Percentiles rank a stretch among this genome's conserved stretches.
These are phyloP conservation scores for Cutaneotrichosporon dermatis DNA, from an alignment of 1,284 basidiomycete species.

Conservation along the genomic window DNA sequence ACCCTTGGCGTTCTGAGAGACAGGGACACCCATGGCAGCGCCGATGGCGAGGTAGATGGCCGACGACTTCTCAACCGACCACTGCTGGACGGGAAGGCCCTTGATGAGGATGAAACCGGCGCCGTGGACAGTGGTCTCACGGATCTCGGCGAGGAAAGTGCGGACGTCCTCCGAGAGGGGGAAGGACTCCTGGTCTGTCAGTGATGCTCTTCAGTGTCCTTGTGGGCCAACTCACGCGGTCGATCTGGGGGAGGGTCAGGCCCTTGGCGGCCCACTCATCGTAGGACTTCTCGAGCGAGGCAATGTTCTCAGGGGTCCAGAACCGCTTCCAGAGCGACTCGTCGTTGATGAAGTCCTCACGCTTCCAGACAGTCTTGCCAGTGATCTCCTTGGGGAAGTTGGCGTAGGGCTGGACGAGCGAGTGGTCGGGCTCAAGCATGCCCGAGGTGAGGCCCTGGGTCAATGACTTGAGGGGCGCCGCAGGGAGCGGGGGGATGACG, in stretches of 20 bases:
- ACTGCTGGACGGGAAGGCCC: conserved; percentile 46
- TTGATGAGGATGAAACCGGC: conserved; percentile 50
- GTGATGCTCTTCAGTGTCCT: neutral
- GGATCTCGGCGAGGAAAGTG: conserved; percentile 24
- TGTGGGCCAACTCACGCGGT: conserved; percentile 19
- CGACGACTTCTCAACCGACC: conserved; percentile 43
- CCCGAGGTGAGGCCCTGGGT: conserved; percentile 27
- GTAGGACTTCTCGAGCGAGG: conserved; percentile 29
- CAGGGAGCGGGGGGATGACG: conserved; percentile 1
- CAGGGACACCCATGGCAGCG: conserved; percentile 40
- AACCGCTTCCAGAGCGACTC: conserved; percentile 29
- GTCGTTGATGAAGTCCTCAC: conserved; percentile 27
- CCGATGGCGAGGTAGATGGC: conserved; percentile 50
- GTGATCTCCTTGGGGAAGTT: conserved; percentile 43
- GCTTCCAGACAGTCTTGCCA: conserved; percentile 38
- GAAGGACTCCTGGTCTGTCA: conserved; percentile 25
- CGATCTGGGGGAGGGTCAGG: conserved; percentile 28
- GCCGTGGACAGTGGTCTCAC: conserved; percentile 34
- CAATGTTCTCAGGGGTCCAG: conserved; percentile 28
- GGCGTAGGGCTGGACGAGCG: conserved; percentile 32
- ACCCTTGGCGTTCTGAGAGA: conserved; percentile 49
- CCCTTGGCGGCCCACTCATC: conserved; percentile 25
- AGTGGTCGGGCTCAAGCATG: conserved; percentile 27
- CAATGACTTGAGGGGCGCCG: conserved; percentile 1
- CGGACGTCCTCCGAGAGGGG: conserved; percentile 20